Percentiles rank a stretch among this genome's conserved stretches.
These are phyloP conservation scores for Alternaria panax DNA, from an alignment of 2,329 filamentous ascomycete species.

Conservation along the genomic window DNA sequence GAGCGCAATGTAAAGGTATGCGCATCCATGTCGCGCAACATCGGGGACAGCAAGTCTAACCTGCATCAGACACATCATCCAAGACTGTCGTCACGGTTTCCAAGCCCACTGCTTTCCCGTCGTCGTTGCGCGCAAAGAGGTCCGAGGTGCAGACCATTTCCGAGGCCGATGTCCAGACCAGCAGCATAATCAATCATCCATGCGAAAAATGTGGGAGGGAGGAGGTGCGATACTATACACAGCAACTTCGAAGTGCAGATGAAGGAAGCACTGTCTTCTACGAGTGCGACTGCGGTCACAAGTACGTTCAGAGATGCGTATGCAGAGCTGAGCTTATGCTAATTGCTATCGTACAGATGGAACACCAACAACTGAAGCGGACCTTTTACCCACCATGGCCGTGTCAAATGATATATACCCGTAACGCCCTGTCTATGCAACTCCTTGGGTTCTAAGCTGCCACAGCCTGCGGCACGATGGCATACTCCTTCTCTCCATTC, in stretches of 20 bases:
- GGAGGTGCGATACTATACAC: conserved; percentile 83
- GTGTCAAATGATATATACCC: conserved; percentile 22
- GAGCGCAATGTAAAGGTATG: conserved; percentile 60
- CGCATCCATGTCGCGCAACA: background rate
- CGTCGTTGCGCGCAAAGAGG: conserved; percentile 80
- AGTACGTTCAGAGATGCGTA: conserved; percentile 61
- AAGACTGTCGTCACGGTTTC: conserved; percentile 81
- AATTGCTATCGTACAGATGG: conserved; percentile 51
- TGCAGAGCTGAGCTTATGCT: conserved; percentile 19
- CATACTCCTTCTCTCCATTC: conserved; percentile 87
- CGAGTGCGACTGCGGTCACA: conserved; percentile 84
- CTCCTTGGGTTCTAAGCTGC: conserved; percentile 28
- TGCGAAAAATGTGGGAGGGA: conserved; percentile 83
- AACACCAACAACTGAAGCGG: conserved; percentile 69
- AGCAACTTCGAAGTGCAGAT: conserved; percentile 90
- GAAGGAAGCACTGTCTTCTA: conserved; percentile 95
- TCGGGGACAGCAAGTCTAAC: background rate
- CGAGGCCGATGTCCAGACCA: conserved; percentile 77
- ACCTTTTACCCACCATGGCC: conserved; percentile 14
- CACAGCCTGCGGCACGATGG: conserved; percentile 72
- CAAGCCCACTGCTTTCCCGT: conserved; percentile 91
- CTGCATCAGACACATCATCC: conserved; percentile 53
- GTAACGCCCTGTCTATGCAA: conserved; percentile 38
- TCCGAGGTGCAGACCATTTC: conserved; percentile 87
- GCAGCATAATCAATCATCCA: conserved; percentile 70